Conservation (phyloP, 441 rosid species). For the Populus hybrid region DNA sequence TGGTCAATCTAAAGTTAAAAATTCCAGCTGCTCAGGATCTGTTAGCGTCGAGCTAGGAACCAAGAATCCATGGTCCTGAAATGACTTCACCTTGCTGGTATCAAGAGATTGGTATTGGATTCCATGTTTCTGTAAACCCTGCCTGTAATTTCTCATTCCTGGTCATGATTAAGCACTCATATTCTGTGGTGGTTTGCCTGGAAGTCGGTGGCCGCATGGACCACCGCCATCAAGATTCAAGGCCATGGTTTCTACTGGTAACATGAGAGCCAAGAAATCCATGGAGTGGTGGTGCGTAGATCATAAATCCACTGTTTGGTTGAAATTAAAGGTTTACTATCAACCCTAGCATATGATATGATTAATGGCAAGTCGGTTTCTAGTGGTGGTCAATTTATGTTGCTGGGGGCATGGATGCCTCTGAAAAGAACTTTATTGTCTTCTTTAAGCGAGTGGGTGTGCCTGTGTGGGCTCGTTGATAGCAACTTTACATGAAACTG, state of each 20-base stretch:
- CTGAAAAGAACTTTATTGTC: slow-evolving; percentile 24
- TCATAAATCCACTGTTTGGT: background rate
- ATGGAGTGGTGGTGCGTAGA: background rate
- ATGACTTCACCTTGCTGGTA: background rate
- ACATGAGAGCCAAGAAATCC: background rate
- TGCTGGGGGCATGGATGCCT: background rate
- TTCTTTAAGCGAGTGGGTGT: slow-evolving; percentile 1
- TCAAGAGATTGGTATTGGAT: slow-evolving; percentile 13
- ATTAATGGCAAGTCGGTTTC: background rate
- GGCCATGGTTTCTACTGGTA: background rate
- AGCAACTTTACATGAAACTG: background rate
- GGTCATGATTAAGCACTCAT: background rate
- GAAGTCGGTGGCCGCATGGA: background rate
- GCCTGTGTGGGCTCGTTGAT: background rate
- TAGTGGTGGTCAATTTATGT: background rate
- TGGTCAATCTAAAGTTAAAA: background rate
- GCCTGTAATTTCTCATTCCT: background rate
- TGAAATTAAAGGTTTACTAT: too few species aligned
- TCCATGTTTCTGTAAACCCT: slow-evolving; percentile 4
- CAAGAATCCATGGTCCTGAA: background rate
- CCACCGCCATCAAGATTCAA: background rate
- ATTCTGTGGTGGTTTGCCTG: slow-evolving; percentile 8
- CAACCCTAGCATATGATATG: too few species aligned
- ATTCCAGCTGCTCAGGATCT: background rate
- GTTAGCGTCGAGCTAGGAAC: background rate